phyloP scores from a whole-genome alignment of 352 stramenopile species.

The Thalassiosira mediterranea region DNA sequence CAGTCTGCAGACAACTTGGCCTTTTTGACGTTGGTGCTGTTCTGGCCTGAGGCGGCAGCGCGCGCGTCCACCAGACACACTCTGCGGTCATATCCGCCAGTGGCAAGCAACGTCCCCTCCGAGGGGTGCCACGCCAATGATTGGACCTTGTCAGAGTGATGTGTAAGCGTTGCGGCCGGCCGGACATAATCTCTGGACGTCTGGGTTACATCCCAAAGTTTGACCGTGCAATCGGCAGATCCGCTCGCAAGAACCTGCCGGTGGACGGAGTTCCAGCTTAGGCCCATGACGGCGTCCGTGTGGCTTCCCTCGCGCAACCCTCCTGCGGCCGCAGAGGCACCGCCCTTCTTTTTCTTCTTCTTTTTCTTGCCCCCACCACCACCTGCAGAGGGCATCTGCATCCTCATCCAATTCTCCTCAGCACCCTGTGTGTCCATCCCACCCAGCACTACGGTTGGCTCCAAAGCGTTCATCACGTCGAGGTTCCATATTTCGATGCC shows the following conservation, averaged over 20 bases:
- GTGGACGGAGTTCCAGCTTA: conserved; percentile 97
- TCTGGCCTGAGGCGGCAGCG: conserved; percentile 17
- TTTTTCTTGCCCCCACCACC: conserved; percentile 45
- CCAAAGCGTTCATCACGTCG: conserved; percentile 97
- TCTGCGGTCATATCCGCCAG: conserved; percentile 93
- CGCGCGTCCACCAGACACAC: conserved; percentile 92
- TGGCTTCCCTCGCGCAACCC: conserved; percentile 93
- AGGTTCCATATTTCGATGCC: conserved; percentile 99
- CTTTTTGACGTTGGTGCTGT: conserved; percentile 61
- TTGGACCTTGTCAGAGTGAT: conserved; percentile 99
- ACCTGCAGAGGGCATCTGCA: conserved; percentile 20
- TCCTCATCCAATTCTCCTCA: conserved; percentile 61
- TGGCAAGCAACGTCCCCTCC: conserved; percentile 95
- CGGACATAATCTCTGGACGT: conserved; percentile 89
- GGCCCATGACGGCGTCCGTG: conserved; percentile 95
- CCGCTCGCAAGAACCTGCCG: conserved; percentile 97
- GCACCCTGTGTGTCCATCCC: conserved; percentile 87
- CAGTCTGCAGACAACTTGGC: conserved; percentile 74
- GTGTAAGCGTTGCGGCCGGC: conserved; percentile 92
- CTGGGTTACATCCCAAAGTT: conserved; percentile 91
- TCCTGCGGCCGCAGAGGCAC: conserved; percentile 39
- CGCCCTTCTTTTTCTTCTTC: conserved; percentile 62
- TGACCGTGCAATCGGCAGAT: conserved; percentile 97
- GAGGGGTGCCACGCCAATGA: conserved; percentile 94
- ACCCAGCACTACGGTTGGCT: conserved; percentile 93